A percentile compares a stretch with the other conserved stretches of the same genome.
phyloP scores from a whole-genome alignment of 2,329 filamentous ascomycete genomes.

The Coccinonectria pachysandricola region DNA sequence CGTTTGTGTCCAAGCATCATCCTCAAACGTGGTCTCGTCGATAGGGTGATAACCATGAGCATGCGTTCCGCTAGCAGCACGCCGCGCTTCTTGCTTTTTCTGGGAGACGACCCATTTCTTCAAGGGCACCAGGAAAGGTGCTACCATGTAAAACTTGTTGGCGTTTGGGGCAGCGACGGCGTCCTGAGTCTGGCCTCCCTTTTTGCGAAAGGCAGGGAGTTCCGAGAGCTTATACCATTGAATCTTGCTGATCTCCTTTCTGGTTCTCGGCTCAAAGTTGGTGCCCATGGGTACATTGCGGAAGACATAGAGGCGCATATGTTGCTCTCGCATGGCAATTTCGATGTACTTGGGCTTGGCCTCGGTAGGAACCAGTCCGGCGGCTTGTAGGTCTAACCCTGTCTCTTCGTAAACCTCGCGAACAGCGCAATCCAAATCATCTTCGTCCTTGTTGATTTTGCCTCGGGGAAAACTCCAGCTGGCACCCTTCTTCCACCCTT shows the following conservation, averaged over 20 bases:
- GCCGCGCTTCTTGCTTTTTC: constrained; percentile 57
- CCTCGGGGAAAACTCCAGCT: constrained; percentile 95
- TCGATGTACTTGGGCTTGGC: constrained; percentile 74
- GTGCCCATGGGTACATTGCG: constrained; percentile 80
- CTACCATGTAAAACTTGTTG: constrained; percentile 97
- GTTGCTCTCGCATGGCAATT: constrained; percentile 82
- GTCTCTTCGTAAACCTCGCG: constrained; percentile 96
- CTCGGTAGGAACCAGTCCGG: constrained; percentile 64
- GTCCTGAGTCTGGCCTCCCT: constrained; percentile 45
- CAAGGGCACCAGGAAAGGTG: constrained; percentile 75
- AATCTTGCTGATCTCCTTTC: constrained; percentile 97
- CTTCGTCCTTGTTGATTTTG: constrained; percentile 97
- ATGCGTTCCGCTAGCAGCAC: constrained; percentile 30
- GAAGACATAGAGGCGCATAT: constrained; percentile 88
- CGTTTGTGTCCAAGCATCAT: constrained; percentile 41
- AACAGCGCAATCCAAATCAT: constrained; percentile 85
- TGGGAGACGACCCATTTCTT: constrained; percentile 88
- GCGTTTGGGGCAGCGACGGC: constrained; percentile 48
- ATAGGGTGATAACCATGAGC: constrained; percentile 31
- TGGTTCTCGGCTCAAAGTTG: constrained; percentile 76
- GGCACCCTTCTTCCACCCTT: constrained; percentile 94
- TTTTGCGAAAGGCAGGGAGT: constrained; percentile 71
- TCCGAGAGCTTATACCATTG: constrained; percentile 89
- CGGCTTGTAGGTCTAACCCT: constrained; percentile 68
- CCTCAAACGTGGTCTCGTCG: constrained; percentile 52